Evolutionary conservation across 139 green algal genomes (phyloP), one percentile per base, ranked within the genome.

Genomic region (Coelastrella sp.): DNA sequence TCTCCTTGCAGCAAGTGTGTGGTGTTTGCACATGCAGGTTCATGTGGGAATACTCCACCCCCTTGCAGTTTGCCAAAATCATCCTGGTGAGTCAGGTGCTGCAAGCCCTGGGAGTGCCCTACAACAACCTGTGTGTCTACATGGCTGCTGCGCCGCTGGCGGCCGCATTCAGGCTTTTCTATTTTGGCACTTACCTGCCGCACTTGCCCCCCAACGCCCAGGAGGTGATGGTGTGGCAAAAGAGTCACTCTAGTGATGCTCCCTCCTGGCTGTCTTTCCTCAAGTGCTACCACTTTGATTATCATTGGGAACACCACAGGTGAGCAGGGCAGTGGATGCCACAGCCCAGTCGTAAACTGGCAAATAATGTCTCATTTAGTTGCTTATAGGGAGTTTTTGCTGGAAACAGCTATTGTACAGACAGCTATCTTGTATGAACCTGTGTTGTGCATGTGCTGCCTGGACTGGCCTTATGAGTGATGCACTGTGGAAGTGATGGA

Each of bases 261-360:
- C 25, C 84, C 8, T 9, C 17, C 7, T 79, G 92, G 82, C 68
- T 87, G 22, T 86, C 78, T 75, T 94, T 95, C 78, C 78, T 95
- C 19, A 90, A 92, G n/a, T 95, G 93, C 81, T 94, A 93, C 82
- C 85, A 93, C 85, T 94, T 95, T 82, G 93, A 90, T 17, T 89
- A 85, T 56, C 82, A 89, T 59, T 85, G 87, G 87, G 87, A 91
- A 61, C 87, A 91, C 49, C 87, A 91, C 78, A 65, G 87, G 86
- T 87, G 10, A 25, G 81, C 24, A 27, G 35, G 35, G 35, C 35
- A 49, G 35, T 49, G 35, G 35, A 49, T 49, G 35, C 35, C 35
- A 49, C 35, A 49, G 35, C 35, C 35, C 35, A 49, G 1, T 49
- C 3, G 35, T 3, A 49, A 49, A 49, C 35, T 49, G 35, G 35